Evolutionary conservation across 305 asterid species (phyloP), one percentile per base, ranked within the genome.

Genomic region (Rubia peregrina): DNA sequence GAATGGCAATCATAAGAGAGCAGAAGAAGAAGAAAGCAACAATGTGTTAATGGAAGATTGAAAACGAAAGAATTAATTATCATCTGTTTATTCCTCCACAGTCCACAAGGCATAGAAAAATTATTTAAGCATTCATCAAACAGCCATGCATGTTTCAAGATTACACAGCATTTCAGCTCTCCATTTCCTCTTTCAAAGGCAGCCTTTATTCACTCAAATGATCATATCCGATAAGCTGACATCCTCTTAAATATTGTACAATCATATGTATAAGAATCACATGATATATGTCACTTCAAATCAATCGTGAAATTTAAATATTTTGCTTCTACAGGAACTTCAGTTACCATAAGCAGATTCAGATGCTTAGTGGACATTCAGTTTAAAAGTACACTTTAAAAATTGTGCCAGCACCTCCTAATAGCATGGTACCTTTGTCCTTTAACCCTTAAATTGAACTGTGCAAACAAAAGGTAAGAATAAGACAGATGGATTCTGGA

Each of bases 381-480:
- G 24, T 21, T 56, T 7, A 67, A 67, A 67, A n/a, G 21, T 7
- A 13, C 64, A 68, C 12, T 60, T 26, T 61, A 49, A 30, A 24
- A 4, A n/a, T 12, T 61, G 49, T 55, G 36, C 71, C 43, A 68
- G 41, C 41, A n/a, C 65, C 30, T 60, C 1, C 13, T 0, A 30
- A 26, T 7, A 61, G 43, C 43, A 30, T 10, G 43, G 17, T 61
- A n/a, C 66, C 16, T 40, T 16, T 41, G 40, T 19, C 24, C 67
- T 61, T 33, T 22, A 61, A 61, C 22, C 67, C 9, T 61, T 61
- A 7, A 7, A 24, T 61, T 14, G 19, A 61, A 6, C 19, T 36
- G 44, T 61, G 43, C 67, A 61, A 68, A 71, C 63, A 4, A 77
- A 66, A 7, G 44, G 41, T 16, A 17, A 57, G 22, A 33, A 13